Evolutionary conservation across 306 rosid genomes (phyloP).

Genomic region (Spatholobus suberectus): DNA sequence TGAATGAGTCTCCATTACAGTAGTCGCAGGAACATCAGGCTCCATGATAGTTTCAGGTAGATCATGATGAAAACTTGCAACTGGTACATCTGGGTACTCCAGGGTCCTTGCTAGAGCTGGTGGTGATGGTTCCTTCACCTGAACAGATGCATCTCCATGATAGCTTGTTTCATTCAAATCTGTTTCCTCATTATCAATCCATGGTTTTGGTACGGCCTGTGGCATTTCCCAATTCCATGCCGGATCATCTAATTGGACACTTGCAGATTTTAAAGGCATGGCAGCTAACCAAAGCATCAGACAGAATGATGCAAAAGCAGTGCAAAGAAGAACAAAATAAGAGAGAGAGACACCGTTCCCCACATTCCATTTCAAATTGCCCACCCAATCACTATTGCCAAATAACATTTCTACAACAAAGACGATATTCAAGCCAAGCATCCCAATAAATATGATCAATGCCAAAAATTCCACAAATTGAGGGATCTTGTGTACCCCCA

Average conservation of each 20-base stretch:
- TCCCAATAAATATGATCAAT: constrained; percentile 68
- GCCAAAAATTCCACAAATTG: constrained; percentile 73
- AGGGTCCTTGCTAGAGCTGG: constrained; percentile 43
- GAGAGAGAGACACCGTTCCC: constrained; percentile 64
- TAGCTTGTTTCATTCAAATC: constrained; percentile 50
- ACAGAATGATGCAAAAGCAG: constrained; percentile 70
- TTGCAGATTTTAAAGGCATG: constrained; percentile 82
- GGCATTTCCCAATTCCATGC: constrained; percentile 57
- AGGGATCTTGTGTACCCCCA: constrained; percentile 82
- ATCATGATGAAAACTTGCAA: constrained; percentile 47
- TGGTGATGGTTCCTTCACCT: constrained; percentile 51
- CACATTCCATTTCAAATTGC: constrained; percentile 66
- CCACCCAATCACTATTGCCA: constrained; percentile 90
- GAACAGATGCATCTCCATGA: constrained; percentile 52
- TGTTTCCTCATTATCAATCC: constrained; percentile 38
- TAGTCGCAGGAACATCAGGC: constrained; percentile 53
- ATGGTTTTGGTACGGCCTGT: constrained; percentile 44
- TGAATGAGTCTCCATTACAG: constrained; percentile 56
- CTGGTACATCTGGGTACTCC: constrained; percentile 55
- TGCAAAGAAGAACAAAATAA: constrained; percentile 58
- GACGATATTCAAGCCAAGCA: constrained; percentile 75
- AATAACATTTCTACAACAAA: constrained; percentile 85
- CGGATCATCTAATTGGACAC: constrained; percentile 59
- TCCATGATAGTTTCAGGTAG: constrained; percentile 64
- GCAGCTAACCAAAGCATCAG: constrained; percentile 90